Evolutionary conservation across 805 yeast genomes (phyloP), one percentile per base, ranked within the genome.

Genomic region (Komagataella phaffii): DNA sequence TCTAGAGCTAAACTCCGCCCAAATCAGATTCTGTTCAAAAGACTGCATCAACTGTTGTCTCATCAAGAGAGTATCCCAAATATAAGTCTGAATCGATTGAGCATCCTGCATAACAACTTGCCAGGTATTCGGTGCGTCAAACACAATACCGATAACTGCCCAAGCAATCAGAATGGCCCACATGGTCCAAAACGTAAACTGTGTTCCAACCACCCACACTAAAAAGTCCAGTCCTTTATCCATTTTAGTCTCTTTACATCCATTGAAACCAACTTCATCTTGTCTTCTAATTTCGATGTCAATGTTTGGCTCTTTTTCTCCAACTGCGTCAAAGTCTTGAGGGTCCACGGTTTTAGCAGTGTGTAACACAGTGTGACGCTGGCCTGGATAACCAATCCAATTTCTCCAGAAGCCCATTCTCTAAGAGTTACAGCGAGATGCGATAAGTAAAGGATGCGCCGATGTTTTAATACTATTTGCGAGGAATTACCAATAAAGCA

Each of bases 91-190:
- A 48, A 69, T 64, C 1, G 72, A 67, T 52, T 67, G 69, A 19
- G 70, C 72, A 57, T 69, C 73, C 54, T 69, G 71, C 70, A 69
- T 69, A 3, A 65, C 65, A 44, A 69, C 68, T 56, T 69, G 73
- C 73, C 73, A 69, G 40, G 40, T 30, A 14, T 30, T 14, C 4
- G 40, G 40, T 30, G 40, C 40, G 14, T 10, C 5, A 2, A 30
- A 30, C 4, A 30, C 40, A 4, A 30, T 30, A 30, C 40, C 40
- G 10, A 30, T 10, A n/a, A 30, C 40, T 1, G 14, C 40, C 40
- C 40, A 30, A 30, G 40, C 40, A 30, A 30, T 30, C n/a, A 30
- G n/a, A n/a, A 30, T 30, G n/a, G 10, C 40, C 40, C 40, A 30
- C 40, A 30, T 30, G 5, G 40, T 10, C 40, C 40, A 30, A 2